Conservation (phyloP, 2,329 filamentous ascomycete species). For the Penicillium sp. region DNA sequence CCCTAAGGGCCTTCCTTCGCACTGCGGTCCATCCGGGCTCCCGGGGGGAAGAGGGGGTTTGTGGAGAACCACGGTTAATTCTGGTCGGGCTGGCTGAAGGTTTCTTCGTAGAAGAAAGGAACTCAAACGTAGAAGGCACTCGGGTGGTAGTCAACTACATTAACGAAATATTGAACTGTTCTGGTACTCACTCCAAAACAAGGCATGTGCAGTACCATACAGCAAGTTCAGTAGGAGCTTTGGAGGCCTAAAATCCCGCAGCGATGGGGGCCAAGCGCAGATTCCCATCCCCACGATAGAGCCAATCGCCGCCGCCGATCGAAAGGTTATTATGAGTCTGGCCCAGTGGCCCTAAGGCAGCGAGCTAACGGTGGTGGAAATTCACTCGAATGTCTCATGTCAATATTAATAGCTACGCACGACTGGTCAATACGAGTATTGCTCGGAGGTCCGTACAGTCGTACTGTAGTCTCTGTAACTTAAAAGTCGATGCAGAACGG, state of each 20-base stretch:
- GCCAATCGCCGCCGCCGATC: constrained; percentile 12
- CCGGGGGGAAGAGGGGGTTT: too few species aligned
- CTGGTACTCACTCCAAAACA: not conserved
- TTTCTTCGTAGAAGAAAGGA: too few species aligned
- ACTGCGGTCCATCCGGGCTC: not conserved
- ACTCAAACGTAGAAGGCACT: too few species aligned
- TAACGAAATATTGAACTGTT: too few species aligned
- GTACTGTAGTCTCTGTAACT: too few species aligned
- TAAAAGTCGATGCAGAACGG: too few species aligned
- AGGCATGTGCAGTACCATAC: not conserved
- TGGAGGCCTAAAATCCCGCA: constrained; percentile 14
- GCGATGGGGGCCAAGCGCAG: constrained; percentile 14
- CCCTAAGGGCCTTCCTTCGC: too few species aligned
- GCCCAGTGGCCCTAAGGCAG: not conserved
- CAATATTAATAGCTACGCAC: not conserved
- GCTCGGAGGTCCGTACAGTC: not conserved
- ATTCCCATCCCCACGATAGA: not conserved
- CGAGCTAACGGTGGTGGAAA: not conserved
- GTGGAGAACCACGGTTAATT: not conserved
- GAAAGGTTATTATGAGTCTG: constrained; percentile 16
- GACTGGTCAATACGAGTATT: not conserved
- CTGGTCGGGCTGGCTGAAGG: too few species aligned
- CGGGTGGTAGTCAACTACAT: too few species aligned
- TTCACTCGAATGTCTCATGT: not conserved
- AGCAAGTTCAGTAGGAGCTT: not conserved